A percentile compares a stretch with the other conserved stretches of the same genome.
Evolutionary conservation across 2,329 filamentous ascomycete genomes (phyloP).

Genomic region (Xylaria sp.): DNA sequence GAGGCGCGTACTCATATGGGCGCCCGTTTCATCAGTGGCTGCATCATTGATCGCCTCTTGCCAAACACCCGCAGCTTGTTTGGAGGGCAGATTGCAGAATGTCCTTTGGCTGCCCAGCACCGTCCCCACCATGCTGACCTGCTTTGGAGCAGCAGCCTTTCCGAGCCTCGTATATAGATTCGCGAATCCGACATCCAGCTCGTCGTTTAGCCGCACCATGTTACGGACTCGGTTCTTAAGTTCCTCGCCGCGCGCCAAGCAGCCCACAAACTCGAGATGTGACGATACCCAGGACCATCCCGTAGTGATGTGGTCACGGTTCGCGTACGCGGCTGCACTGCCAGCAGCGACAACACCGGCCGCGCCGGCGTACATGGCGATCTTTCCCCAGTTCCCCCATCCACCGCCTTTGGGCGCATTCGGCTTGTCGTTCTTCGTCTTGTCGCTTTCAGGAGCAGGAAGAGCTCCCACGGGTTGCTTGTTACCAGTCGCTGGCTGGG

Average conservation of each 20-base stretch:
- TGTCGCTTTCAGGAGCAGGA: conserved; percentile 42
- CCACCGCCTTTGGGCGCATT: conserved; percentile 36
- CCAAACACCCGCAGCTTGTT: conserved; percentile 62
- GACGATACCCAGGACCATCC: conserved; percentile 84
- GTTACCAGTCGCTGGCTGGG: conserved; percentile 23
- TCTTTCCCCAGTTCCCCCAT: conserved; percentile 84
- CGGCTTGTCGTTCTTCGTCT: conserved; percentile 25
- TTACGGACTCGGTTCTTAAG: conserved; percentile 74
- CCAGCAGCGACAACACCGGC: conserved; percentile 82
- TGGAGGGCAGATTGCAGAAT: conserved; percentile 82
- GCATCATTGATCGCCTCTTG: conserved; percentile 76
- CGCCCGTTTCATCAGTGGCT: conserved; percentile 76
- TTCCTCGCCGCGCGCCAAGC: conserved; percentile 82
- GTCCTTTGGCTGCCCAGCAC: conserved; percentile 76
- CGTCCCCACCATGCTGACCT: conserved; percentile 58
- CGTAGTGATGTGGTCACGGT: conserved; percentile 77
- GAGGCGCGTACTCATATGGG: conserved; percentile 70
- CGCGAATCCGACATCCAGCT: conserved; percentile 75
- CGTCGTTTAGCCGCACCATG: conserved; percentile 67
- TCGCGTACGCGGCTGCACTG: conserved; percentile 83
- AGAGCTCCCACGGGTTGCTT: conserved; percentile 47
- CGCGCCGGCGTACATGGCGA: conserved; percentile 85
- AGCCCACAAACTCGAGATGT: conserved; percentile 92
- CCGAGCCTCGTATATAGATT: conserved; percentile 90
- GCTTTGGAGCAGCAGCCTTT: conserved; percentile 62